A percentile compares a stretch with the other conserved stretches of the same genome.
Conservation (phyloP, 1,284 basidiomycete species). For the Ceratobasidium theobromae region DNA sequence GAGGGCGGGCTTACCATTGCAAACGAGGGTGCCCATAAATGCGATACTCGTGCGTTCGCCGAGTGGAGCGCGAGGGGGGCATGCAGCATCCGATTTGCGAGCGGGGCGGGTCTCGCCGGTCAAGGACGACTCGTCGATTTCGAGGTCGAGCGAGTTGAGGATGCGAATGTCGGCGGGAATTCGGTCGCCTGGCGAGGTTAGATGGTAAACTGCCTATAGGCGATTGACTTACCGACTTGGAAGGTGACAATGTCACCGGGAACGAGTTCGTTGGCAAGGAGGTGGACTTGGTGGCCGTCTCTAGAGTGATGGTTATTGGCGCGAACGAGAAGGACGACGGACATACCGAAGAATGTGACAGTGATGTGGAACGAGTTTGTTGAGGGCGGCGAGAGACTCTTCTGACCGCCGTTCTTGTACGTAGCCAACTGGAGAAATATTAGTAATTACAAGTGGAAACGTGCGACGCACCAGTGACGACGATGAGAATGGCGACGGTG, state of each 20-base stretch:
- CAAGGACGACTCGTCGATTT: constrained; percentile 93
- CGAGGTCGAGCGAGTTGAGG: constrained; percentile 74
- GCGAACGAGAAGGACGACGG: background rate
- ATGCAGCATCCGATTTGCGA: constrained; percentile 65
- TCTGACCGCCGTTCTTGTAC: constrained; percentile 95
- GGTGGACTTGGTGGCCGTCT: constrained; percentile 70
- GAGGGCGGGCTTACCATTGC: constrained; percentile 62
- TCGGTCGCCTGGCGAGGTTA: constrained; percentile 71
- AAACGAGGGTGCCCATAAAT: constrained; percentile 97
- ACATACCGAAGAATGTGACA: constrained; percentile 83
- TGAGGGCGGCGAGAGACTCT: constrained; percentile 90
- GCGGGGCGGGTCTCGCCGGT: constrained; percentile 91
- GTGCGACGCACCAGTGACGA: constrained; percentile 71
- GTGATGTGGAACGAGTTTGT: constrained; percentile 95
- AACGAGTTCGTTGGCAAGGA: constrained; percentile 92
- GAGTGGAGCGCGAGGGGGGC: constrained; percentile 66
- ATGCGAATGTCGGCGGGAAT: constrained; percentile 92
- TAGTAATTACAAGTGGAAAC: background rate
- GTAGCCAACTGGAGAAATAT: constrained; percentile 72
- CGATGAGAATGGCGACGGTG: constrained; percentile 89
- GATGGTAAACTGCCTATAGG: constrained; percentile 83
- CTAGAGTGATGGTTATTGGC: constrained; percentile 44
- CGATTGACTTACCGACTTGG: constrained; percentile 86
- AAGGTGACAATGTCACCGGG: constrained; percentile 93
- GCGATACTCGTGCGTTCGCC: constrained; percentile 88